Evolutionary conservation across 148 eudicot genomes (phyloP).

Genomic region (Polygonum aviculare): DNA sequence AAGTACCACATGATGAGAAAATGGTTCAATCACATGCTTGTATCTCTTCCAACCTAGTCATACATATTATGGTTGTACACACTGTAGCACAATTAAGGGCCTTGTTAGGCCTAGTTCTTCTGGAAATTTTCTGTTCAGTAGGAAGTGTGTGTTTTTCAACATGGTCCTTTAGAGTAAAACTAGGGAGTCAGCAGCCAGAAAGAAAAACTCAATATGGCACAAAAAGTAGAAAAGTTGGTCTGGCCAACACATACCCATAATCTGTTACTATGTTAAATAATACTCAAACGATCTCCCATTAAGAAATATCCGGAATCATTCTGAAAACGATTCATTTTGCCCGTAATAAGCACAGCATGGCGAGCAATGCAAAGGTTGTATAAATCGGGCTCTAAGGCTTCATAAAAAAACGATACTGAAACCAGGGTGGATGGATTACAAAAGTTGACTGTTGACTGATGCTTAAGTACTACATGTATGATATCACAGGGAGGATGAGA

Average conservation of each 20-base stretch:
- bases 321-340: neutral
- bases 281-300: neutral
- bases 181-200: neutral
- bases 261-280: neutral
- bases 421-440: neutral
- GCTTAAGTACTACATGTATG: neutral
- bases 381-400: neutral
- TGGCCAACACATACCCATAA: neutral
- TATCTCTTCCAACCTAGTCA: neutral
- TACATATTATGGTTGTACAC: neutral
- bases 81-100: neutral
- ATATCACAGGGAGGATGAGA: neutral
- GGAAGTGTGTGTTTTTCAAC: neutral
- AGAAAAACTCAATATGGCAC: neutral
- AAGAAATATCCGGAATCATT: neutral
- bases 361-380: neutral
- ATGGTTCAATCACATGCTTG: neutral
- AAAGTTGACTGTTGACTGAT: conserved; percentile 6
- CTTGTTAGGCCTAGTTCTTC: neutral
- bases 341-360: neutral
- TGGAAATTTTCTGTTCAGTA: neutral
- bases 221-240: neutral
- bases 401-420: neutral
- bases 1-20: neutral
- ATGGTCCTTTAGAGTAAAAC: neutral